Percentiles rank a stretch among this genome's conserved stretches.
These are phyloP conservation scores for Ogataea nonfermentans DNA, from an alignment of 805 yeast species.

Conservation along the genomic window DNA sequence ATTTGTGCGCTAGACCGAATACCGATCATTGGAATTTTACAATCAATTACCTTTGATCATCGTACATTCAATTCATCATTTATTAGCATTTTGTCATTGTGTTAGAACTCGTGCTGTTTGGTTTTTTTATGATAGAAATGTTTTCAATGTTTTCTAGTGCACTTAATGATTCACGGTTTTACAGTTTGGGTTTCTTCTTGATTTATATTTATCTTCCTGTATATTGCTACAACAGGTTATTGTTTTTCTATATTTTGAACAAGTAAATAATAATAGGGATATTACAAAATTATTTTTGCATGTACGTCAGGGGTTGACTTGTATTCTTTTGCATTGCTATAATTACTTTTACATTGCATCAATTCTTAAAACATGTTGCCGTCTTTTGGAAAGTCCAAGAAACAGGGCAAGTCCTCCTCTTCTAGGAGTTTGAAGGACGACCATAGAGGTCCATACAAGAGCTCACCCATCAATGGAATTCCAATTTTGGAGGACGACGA, in stretches of 20 bases:
- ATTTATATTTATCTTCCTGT: conserved; percentile 20
- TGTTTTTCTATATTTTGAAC: neutral
- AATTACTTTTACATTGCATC: neutral
- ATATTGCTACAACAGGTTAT: conserved; percentile 18
- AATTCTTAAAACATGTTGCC: conserved; percentile 3
- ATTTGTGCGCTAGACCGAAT: conserved; percentile 15
- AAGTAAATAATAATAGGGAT: neutral
- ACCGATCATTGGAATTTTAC: conserved; percentile 1
- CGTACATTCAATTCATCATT: conserved; percentile 12
- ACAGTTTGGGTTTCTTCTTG: conserved; percentile 16
- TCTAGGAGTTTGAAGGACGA: conserved; percentile 2
- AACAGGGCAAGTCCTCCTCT: neutral
- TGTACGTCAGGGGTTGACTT: conserved; percentile 1
- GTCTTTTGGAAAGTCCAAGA: conserved; percentile 2
- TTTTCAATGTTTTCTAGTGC: conserved; percentile 15
- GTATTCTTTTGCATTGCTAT: neutral
- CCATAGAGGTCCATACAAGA: conserved; percentile 6
- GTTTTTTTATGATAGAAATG: conserved; percentile 20
- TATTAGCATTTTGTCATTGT: conserved; percentile 19
- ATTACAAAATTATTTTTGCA: neutral
- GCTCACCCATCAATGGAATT: conserved; percentile 22
- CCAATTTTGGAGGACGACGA: conserved; percentile 35
- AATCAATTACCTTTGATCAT: conserved; percentile 2
- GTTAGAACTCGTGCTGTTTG: conserved; percentile 2
- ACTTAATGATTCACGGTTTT: conserved; percentile 21